These are phyloP conservation scores for Podospora tetraspora DNA, from an alignment of 495 filamentous ascomycete genomes.

Conservation along the genomic window DNA sequence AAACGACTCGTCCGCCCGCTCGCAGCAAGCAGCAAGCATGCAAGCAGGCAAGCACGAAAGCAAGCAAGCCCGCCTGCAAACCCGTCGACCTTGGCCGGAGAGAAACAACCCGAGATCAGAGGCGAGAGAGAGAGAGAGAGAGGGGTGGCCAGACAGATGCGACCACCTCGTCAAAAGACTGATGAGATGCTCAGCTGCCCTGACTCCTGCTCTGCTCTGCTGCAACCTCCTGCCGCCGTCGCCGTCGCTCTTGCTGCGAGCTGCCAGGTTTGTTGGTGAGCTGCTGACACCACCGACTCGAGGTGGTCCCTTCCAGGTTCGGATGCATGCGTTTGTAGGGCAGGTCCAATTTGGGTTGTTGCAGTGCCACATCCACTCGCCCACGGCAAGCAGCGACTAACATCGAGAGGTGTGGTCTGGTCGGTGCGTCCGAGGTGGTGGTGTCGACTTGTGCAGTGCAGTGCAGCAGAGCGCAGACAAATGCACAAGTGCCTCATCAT, in stretches of 20 bases:
- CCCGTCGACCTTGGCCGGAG: not conserved
- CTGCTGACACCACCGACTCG: slow-evolving; percentile 5
- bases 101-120: no score
- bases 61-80: not conserved
- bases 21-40: not conserved
- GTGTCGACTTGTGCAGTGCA: not conserved
- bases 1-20: not conserved
- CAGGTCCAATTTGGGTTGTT: not conserved
- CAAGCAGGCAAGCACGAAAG: not conserved
- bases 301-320: slow-evolving; percentile 10
- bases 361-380: slow-evolving; percentile 12
- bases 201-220: not conserved
- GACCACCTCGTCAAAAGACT: not conserved
- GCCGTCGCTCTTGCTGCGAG: not conserved
- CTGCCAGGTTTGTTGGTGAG: not conserved
- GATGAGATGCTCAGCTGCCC: not conserved
- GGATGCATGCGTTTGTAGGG: slow-evolving; percentile 7
- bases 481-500: slow-evolving; percentile 25
- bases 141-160: not conserved
- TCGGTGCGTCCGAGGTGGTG: not conserved
- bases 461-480: not conserved
- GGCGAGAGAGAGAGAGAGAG: no score
- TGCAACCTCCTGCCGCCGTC: not conserved
- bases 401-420: not conserved
- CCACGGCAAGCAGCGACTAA: not conserved